Evolutionary conservation across 148 eudicot species (phyloP), one percentile per base, ranked within the genome.

Genomic region (Rhododendron simsii): DNA sequence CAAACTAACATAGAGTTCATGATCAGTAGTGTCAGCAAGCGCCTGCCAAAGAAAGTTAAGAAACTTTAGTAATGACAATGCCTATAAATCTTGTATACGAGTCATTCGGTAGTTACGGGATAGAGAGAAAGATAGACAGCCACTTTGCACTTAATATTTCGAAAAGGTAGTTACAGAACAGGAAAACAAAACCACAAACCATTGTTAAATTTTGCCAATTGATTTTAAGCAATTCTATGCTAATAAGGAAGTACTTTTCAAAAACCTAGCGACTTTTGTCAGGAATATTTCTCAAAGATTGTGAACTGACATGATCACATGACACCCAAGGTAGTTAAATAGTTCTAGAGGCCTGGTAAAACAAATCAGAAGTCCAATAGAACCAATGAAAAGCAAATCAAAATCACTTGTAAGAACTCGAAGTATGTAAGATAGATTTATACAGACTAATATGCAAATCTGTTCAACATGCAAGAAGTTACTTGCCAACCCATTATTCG

Each of bases 1-100:
- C 87, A 95, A 88, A 65, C 94, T 94, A 86, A 91, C 92, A 87
- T 93, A 97, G 59, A 97, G 90, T 89, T 97, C 98, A 90, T 93
- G 99, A 87, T 95, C 99, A 67, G 94, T 92, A 2, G 95, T 85
- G 81, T 94, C 95, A 79, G 88, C 86, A 84, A 97, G 95, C 59
- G 98, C 99, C 99, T 97, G 92, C 84, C 80, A 69, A 84, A 73
- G 86, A 75, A 87, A 76, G 37, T 53, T 65, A 37, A 10, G 53
- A 51, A 7, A 77, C 57, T 55, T 65, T 80, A 20, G 5, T 8
- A 14, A 21, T 21, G 41, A 28, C 23, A 71, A 80, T 9, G 48
- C 51, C 84, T 33, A 50, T 10, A 47, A 47, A 26, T 18, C 14
- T 47, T 78, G 51, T 67, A 55, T 78, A 63, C 45, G 9, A 84